These are phyloP conservation scores for Aspergillus tubingensis DNA, from an alignment of 2,329 filamentous ascomycete species.

Conservation along the genomic window DNA sequence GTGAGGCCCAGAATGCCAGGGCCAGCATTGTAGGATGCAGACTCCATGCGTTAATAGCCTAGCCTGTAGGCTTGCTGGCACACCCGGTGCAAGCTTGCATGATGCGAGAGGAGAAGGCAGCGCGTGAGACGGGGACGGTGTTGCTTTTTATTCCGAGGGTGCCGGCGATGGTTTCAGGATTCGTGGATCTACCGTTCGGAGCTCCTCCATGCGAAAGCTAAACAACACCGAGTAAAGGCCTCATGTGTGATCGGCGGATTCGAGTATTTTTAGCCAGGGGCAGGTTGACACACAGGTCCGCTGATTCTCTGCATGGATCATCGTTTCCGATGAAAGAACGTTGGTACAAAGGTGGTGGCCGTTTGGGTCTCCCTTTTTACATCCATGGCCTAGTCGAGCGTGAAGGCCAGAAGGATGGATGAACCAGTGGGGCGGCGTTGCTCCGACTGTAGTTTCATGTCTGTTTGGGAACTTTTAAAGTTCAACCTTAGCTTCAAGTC, in stretches of 20 bases:
- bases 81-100: background rate
- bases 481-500: background rate
- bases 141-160: background rate
- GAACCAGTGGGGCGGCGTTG: background rate
- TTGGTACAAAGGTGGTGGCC: too few species aligned
- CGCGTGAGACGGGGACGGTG: background rate
- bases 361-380: too few species aligned
- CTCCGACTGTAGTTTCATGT: background rate
- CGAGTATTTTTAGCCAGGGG: too few species aligned
- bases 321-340: too few species aligned
- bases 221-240: background rate
- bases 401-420: background rate
- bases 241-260: background rate
- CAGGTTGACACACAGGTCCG: too few species aligned
- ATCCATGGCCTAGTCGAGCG: background rate
- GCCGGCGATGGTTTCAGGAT: background rate
- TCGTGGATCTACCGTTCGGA: background rate
- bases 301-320: too few species aligned
- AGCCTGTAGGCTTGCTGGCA: background rate
- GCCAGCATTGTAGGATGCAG: background rate
- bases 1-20: background rate
- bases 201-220: background rate
- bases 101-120: background rate
- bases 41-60: background rate
- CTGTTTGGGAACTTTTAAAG: background rate